phyloP scores from a whole-genome alignment of 768 basidiomycete genomes.

The Russula dissimulans region DNA sequence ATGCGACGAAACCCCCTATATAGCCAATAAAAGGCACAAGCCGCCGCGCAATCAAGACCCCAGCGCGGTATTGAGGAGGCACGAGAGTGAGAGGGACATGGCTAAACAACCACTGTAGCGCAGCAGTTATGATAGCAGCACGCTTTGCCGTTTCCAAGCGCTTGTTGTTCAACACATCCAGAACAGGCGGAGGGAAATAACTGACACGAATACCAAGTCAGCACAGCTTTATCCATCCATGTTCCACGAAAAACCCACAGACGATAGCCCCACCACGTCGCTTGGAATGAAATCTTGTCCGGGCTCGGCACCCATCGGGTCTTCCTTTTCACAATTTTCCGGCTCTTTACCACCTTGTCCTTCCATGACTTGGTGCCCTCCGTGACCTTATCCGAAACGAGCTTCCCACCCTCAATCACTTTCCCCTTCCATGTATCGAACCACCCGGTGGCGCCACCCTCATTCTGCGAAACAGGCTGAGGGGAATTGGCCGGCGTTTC shows the following conservation, averaged over 20 bases:
- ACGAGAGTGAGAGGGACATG: slow-evolving; percentile 51
- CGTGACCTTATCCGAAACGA: slow-evolving; percentile 10
- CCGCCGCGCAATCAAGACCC: slow-evolving; percentile 48
- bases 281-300: slow-evolving; percentile 63
- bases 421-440: slow-evolving; percentile 10
- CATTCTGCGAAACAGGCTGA: slow-evolving; percentile 10
- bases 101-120: slow-evolving; percentile 62
- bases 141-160: slow-evolving; percentile 63
- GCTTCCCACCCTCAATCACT: slow-evolving; percentile 10
- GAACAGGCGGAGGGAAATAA: slow-evolving; percentile 70
- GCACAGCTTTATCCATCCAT: not conserved
- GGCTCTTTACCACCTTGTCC: slow-evolving; percentile 26
- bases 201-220: slow-evolving; percentile 28
- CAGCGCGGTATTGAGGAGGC: slow-evolving; percentile 50
- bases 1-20: slow-evolving; percentile 67
- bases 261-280: slow-evolving; percentile 76
- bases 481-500: not conserved
- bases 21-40: slow-evolving; percentile 60
- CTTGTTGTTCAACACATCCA: slow-evolving; percentile 51
- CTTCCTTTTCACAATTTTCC: slow-evolving; percentile 9
- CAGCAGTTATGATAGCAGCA: slow-evolving; percentile 64
- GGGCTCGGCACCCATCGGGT: slow-evolving; percentile 59
- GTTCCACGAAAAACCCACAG: slow-evolving; percentile 35
- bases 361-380: slow-evolving; percentile 11
- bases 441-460: slow-evolving; percentile 20